phyloP scores from a whole-genome alignment of 2,329 filamentous ascomycete species.

The Dactylellina sp. region DNA sequence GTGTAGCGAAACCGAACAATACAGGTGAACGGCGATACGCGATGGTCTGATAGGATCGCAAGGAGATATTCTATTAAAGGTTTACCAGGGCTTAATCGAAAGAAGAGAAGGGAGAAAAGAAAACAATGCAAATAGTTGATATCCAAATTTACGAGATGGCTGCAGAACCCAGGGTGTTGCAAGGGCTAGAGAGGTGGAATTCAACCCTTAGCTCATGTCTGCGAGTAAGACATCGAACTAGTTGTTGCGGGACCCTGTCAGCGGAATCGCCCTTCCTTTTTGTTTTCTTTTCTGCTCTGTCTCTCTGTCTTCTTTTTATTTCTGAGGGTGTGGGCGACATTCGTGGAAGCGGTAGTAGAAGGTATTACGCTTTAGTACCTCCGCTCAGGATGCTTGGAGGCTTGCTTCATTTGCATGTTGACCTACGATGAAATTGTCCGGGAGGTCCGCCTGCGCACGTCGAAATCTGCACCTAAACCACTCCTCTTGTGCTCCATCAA shows the following conservation, averaged over 20 bases:
- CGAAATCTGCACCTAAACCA: constrained; percentile 34
- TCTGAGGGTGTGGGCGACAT: constrained; percentile 23
- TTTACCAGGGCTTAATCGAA: constrained; percentile 7
- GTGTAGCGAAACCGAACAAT: constrained; percentile 2
- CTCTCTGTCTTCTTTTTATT: constrained; percentile 16
- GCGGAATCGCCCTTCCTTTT: constrained; percentile 40
- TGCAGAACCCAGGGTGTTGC: constrained; percentile 54
- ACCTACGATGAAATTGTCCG: constrained; percentile 17
- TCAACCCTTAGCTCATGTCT: constrained; percentile 51
- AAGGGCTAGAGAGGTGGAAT: constrained; percentile 50
- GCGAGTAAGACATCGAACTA: constrained; percentile 54
- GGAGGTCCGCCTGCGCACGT: constrained; percentile 29
- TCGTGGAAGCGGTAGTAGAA: constrained; percentile 8
- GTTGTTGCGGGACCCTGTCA: constrained; percentile 56
- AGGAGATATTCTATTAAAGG: constrained; percentile 40
- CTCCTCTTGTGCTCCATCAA: constrained; percentile 28
- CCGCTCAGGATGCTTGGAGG: constrained; percentile 6
- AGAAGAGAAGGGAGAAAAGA: constrained; percentile 6
- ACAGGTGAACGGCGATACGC: constrained; percentile 49
- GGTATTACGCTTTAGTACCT: constrained; percentile 29
- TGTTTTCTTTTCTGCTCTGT: constrained; percentile 16
- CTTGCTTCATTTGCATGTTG: constrained; percentile 33
- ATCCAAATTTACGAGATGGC: constrained; percentile 57
- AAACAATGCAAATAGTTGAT: constrained; percentile 38
- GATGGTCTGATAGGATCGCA: constrained; percentile 39